These are phyloP conservation scores for Botryotinia globosa DNA, from an alignment of 2,329 filamentous ascomycete genomes.

Conservation along the genomic window DNA sequence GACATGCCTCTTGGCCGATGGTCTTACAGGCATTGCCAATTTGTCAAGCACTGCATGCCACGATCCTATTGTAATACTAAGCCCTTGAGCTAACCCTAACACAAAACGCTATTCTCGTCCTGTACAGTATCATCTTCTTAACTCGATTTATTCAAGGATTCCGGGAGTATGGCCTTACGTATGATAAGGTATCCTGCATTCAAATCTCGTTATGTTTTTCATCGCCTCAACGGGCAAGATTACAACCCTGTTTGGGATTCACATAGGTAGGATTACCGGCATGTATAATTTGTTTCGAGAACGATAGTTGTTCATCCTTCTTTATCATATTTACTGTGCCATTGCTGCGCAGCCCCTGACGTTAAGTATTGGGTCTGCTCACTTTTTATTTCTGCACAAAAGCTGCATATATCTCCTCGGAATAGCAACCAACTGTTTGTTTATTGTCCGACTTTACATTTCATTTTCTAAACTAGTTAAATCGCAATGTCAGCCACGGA, in stretches of 20 bases:
- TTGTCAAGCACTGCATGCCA: neutral
- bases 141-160: neutral
- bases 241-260: neutral
- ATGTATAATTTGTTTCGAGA: neutral
- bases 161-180: neutral
- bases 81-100: neutral
- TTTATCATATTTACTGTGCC: neutral
- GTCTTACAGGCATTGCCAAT: neutral
- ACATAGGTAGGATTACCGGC: neutral
- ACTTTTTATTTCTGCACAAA: neutral
- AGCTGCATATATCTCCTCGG: constrained; percentile 3
- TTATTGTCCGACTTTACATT: neutral
- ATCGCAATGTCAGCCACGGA: neutral
- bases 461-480: neutral
- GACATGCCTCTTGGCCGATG: neutral
- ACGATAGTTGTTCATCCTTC: neutral
- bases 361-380: neutral
- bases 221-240: neutral
- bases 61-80: neutral
- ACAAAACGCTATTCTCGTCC: neutral
- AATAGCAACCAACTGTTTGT: neutral
- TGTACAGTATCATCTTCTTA: neutral
- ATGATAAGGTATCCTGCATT: neutral
- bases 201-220: neutral
- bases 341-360: neutral